phyloP scores from a whole-genome alignment of 1,284 basidiomycete genomes.

The Marasmius oreades region DNA sequence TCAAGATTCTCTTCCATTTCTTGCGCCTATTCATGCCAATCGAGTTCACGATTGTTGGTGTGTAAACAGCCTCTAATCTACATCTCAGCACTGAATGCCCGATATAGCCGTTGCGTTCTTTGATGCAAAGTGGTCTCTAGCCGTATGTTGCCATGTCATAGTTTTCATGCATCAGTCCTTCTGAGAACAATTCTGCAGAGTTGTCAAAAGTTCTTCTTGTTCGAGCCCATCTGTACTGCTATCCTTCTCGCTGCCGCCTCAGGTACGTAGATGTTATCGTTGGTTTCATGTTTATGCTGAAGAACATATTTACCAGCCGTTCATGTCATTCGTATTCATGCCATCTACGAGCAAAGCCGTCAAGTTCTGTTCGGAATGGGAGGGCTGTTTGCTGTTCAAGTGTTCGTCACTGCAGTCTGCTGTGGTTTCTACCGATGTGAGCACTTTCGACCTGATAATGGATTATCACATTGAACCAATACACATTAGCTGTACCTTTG shows the following conservation, averaged over 20 bases:
- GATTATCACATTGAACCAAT: slow-evolving; percentile 7
- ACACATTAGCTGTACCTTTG: slow-evolving; percentile 58
- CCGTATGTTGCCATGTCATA: slow-evolving; percentile 32
- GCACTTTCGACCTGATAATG: slow-evolving; percentile 16
- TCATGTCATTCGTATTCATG: slow-evolving; percentile 71
- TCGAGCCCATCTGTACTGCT: slow-evolving; percentile 80
- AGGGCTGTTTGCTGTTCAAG: slow-evolving; percentile 57
- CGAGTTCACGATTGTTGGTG: slow-evolving; percentile 73
- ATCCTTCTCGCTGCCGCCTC: slow-evolving; percentile 70
- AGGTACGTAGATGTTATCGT: slow-evolving; percentile 29
- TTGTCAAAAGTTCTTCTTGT: slow-evolving; percentile 72
- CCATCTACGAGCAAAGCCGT: slow-evolving; percentile 66
- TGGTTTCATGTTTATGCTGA: not conserved
- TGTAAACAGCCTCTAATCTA: slow-evolving; percentile 20
- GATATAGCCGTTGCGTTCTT: slow-evolving; percentile 73
- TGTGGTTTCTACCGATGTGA: slow-evolving; percentile 74
- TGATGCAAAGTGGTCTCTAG: slow-evolving; percentile 60
- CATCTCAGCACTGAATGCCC: not conserved
- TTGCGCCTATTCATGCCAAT: slow-evolving; percentile 70
- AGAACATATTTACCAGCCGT: slow-evolving; percentile 37
- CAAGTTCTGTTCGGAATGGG: slow-evolving; percentile 53
- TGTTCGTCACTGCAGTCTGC: slow-evolving; percentile 63
- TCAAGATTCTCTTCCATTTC: slow-evolving; percentile 74
- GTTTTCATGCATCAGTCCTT: slow-evolving; percentile 4
- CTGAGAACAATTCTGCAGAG: slow-evolving; percentile 31